A percentile compares a stretch with the other conserved stretches of the same genome.
Conservation (phyloP, 2,329 filamentous ascomycete genomes). For the Cercospora sp. region DNA sequence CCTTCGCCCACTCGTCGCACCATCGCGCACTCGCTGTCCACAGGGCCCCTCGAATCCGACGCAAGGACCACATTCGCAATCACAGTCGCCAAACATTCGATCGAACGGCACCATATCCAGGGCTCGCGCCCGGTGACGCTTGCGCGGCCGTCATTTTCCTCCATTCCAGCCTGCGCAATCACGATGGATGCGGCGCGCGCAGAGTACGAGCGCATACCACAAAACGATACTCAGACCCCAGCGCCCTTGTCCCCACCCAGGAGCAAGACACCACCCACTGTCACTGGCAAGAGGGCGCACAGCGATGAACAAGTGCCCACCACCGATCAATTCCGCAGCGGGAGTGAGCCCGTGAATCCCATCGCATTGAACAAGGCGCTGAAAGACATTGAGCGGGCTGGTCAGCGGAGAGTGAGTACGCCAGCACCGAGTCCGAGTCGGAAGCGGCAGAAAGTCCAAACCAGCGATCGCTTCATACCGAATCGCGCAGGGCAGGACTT, state of each 20-base stretch:
- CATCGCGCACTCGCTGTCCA: neutral
- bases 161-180: neutral
- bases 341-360: conserved; percentile 59
- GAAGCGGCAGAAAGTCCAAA: conserved; percentile 66
- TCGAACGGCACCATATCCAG: neutral
- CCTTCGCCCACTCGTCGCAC: neutral
- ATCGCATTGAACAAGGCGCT: conserved; percentile 61
- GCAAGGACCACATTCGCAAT: conserved; percentile 7
- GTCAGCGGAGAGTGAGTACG: conserved; percentile 58
- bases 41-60: conserved; percentile 5
- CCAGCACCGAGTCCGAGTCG: conserved; percentile 66
- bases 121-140: conserved; percentile 7
- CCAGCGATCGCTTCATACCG: conserved; percentile 78
- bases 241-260: conserved; percentile 56
- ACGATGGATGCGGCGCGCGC: conserved; percentile 21
- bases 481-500: conserved; percentile 91
- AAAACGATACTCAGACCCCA: conserved; percentile 43
- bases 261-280: conserved; percentile 61
- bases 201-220: conserved; percentile 4
- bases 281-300: conserved; percentile 49
- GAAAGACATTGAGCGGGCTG: conserved; percentile 61
- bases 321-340: conserved; percentile 34
- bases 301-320: conserved; percentile 31
- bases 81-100: neutral
- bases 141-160: neutral